Evolutionary conservation across 176 grass and related monocot genomes (phyloP).

Genomic region (Hordeum vulgare): DNA sequence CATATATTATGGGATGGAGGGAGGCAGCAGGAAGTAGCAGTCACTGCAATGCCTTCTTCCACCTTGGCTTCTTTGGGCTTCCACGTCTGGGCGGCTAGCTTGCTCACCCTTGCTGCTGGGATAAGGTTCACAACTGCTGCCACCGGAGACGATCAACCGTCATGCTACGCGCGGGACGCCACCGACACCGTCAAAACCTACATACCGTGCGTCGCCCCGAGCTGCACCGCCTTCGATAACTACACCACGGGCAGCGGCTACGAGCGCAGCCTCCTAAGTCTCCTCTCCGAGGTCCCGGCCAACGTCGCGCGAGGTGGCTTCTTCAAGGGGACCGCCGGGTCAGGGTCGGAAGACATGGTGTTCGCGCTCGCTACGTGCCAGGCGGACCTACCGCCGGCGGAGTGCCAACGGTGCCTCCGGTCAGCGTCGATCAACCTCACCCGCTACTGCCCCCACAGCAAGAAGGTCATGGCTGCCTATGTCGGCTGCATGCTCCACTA

Average conservation of each 20-base stretch:
- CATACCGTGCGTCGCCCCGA: neutral
- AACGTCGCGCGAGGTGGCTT: neutral
- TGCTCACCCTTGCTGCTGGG: neutral
- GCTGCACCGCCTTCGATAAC: neutral
- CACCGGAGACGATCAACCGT: neutral
- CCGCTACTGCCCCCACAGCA: neutral
- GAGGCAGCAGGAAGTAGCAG: too few relatives aligned
- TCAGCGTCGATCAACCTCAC: neutral
- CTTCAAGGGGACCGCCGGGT: neutral
- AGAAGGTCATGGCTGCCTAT: neutral
- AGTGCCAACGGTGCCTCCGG: neutral
- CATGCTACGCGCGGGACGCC: neutral
- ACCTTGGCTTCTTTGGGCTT: neutral
- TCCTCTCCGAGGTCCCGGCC: neutral
- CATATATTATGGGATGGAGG: too few relatives aligned
- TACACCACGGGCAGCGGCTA: neutral
- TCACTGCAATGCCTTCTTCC: neutral
- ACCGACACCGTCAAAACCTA: neutral
- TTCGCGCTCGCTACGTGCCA: neutral
- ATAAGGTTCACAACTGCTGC: neutral
- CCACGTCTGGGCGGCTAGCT: neutral
- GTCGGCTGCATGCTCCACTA: neutral
- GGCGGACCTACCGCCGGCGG: neutral
- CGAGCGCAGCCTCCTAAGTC: neutral
- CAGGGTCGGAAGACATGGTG: neutral